These are phyloP conservation scores for Flagelloscypha sp. DNA, from an alignment of 768 basidiomycete species.

Conservation along the genomic window DNA sequence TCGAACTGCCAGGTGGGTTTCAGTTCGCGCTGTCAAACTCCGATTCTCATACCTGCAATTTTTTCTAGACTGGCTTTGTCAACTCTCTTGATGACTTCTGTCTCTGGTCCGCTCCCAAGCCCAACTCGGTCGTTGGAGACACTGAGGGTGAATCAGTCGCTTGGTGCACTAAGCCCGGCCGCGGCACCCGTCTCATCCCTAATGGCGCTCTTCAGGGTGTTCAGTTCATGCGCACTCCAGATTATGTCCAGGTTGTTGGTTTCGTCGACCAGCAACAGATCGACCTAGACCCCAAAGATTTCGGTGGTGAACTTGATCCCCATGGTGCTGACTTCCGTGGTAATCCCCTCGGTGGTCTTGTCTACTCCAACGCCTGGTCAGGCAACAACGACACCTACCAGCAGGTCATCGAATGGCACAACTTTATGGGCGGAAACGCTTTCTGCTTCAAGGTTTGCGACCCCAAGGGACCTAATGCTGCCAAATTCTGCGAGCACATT, in stretches of 20 bases:
- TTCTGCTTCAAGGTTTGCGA: conserved; percentile 77
- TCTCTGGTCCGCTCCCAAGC: conserved; percentile 47
- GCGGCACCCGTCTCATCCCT: conserved; percentile 45
- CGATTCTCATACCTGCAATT: too few relatives aligned
- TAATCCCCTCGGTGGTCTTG: conserved; percentile 42
- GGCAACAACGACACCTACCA: conserved; percentile 22
- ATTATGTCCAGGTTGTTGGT: conserved; percentile 36
- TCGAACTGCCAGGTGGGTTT: conserved; percentile 43
- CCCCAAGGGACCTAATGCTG: conserved; percentile 39
- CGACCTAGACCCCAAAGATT: conserved; percentile 31
- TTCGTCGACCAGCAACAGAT: conserved; percentile 36
- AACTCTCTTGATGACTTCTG: conserved; percentile 41
- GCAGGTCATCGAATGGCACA: conserved; percentile 53
- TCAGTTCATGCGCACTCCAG: conserved; percentile 34
- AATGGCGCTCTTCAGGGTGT: conserved; percentile 35
- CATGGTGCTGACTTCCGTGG: conserved; percentile 48
- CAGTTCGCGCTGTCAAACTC: too few relatives aligned
- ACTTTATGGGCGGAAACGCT: conserved; percentile 57
- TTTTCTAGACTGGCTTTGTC: conserved; percentile 1
- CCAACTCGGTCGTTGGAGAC: conserved; percentile 51
- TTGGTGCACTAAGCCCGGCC: conserved; percentile 42
- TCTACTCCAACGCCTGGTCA: conserved; percentile 36
- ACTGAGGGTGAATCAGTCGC: conserved; percentile 44
- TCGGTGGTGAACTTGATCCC: conserved; percentile 49
- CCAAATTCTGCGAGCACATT: conserved; percentile 57